A percentile compares a stretch with the other conserved stretches of the same genome.
Conservation (phyloP, 2,329 filamentous ascomycete species). For the Aspergillus awamori region DNA sequence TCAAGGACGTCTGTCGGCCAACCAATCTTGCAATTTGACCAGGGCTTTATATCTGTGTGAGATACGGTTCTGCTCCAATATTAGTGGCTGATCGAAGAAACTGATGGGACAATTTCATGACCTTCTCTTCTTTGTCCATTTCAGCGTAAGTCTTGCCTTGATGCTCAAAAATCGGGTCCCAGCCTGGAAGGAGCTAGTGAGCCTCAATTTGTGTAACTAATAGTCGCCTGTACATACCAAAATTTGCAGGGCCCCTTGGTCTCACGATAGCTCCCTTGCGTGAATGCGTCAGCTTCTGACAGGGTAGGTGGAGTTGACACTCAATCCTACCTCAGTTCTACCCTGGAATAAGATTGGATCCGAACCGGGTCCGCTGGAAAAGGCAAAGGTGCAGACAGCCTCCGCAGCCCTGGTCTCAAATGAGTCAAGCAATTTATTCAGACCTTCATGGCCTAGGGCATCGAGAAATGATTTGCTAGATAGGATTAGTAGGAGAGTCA, state of each 20-base stretch:
- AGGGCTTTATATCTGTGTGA: conserved; percentile 90
- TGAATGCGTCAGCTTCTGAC: conserved; percentile 8
- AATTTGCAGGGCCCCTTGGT: conserved; percentile 75
- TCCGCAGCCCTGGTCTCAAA: conserved; percentile 90
- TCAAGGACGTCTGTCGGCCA: conserved; percentile 52
- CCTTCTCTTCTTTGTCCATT: conserved; percentile 92
- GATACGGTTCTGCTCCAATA: conserved; percentile 68
- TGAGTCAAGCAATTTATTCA: conserved; percentile 86
- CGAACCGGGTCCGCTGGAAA: conserved; percentile 80
- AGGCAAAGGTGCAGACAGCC: conserved; percentile 95
- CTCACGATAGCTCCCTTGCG: conserved; percentile 78
- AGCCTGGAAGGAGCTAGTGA: conserved; percentile 61
- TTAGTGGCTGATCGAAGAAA: conserved; percentile 19
- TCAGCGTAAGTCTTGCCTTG: conserved; percentile 91
- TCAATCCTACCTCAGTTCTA: conserved; percentile 67
- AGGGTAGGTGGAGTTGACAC: neutral
- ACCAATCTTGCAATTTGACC: conserved; percentile 81
- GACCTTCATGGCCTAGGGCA: conserved; percentile 75
- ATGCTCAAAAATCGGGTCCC: conserved; percentile 96
- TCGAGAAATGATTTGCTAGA: conserved; percentile 90
- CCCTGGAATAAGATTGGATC: conserved; percentile 91
- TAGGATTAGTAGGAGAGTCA: conserved; percentile 9
- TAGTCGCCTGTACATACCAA: conserved; percentile 63
- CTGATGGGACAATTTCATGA: conserved; percentile 40
- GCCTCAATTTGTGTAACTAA: neutral